phyloP scores from a whole-genome alignment of 148 eudicot genomes.

The Fallopia convolvulus region DNA sequence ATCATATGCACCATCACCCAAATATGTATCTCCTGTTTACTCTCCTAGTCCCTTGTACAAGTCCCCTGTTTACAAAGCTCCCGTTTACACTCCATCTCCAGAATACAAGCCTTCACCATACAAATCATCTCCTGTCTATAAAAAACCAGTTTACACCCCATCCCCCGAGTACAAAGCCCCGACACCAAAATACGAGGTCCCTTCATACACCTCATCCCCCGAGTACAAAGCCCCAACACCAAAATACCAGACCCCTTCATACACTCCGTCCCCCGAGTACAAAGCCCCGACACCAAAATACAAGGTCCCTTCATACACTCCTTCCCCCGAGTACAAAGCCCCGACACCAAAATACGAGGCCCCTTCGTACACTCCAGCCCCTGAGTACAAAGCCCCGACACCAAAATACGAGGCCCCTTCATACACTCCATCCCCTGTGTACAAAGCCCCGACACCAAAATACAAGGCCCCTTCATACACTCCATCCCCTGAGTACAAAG shows the following conservation, averaged over 20 bases:
- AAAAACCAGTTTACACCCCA: background rate
- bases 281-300: background rate
- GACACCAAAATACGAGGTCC: too few species aligned
- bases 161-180: background rate
- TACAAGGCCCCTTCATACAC: too few species aligned
- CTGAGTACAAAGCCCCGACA: background rate
- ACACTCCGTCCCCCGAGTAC: background rate
- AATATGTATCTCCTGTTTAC: background rate
- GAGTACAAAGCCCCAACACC: background rate
- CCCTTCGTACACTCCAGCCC: background rate
- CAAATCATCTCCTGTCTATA: background rate
- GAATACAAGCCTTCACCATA: background rate
- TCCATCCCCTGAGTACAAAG: background rate
- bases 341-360: background rate
- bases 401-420: too few species aligned
- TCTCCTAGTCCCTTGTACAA: background rate
- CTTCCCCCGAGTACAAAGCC: background rate
- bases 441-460: too few species aligned
- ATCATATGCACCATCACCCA: background rate
- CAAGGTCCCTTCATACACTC: background rate
- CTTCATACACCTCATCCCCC: background rate
- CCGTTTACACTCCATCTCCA: too few species aligned
- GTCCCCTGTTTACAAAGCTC: too few species aligned
- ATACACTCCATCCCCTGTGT: too few species aligned
- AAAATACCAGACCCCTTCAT: background rate